phyloP scores from a whole-genome alignment of 1,284 basidiomycete species.

The Garcileccinum viscosum region DNA sequence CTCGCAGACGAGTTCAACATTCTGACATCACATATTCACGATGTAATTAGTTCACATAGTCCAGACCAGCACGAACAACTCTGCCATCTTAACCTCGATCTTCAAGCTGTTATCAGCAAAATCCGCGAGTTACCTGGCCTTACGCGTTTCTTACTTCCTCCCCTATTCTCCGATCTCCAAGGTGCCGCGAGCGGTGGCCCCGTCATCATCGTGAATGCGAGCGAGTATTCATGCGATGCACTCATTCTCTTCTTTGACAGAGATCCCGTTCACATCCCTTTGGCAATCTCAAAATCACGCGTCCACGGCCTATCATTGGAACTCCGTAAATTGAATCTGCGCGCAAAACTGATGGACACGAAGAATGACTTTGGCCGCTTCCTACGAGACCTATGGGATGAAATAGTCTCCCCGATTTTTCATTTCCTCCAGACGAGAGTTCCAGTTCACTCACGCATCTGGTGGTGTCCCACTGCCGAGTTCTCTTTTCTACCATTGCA shows the following conservation, averaged over 20 bases:
- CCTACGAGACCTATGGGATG: background rate
- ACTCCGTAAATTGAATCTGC: background rate
- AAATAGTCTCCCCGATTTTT: background rate
- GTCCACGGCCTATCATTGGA: background rate
- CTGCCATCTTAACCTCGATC: background rate
- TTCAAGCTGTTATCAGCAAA: background rate
- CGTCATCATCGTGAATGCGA: constrained; percentile 3
- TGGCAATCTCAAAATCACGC: background rate
- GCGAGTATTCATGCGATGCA: background rate
- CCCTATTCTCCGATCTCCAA: background rate
- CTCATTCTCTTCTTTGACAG: background rate
- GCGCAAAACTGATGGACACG: background rate
- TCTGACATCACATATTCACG: background rate
- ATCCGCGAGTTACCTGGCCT: background rate
- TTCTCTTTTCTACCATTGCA: background rate
- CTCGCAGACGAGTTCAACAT: background rate
- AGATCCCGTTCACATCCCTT: background rate
- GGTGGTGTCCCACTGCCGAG: constrained; percentile 1
- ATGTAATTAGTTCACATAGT: background rate
- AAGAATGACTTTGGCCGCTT: background rate
- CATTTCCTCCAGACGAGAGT: background rate
- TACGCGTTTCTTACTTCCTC: constrained; percentile 8
- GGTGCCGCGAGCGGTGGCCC: background rate
- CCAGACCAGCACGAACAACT: constrained; percentile 1
- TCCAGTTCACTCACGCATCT: background rate